Evolutionary conservation across 371 early-diverging fungal genomes (phyloP), one percentile per base, ranked within the genome.

Genomic region (Rhizopus microsporus): DNA sequence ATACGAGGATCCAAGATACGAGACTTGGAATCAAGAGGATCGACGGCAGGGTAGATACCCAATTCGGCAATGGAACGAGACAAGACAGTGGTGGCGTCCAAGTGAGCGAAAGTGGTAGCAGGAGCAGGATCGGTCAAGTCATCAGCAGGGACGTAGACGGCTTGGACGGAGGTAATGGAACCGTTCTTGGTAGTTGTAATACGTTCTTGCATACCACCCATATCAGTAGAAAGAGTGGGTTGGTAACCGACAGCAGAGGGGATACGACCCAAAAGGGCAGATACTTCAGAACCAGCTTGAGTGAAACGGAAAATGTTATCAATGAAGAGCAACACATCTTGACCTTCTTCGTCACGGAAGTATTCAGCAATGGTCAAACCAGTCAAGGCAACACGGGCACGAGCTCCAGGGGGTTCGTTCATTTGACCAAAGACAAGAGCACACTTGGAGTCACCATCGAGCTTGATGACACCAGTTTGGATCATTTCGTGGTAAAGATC

Each of bases 181-280:
- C 97, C 97, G 88, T 97, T 96, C 89, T 97, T 97, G 85, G 97
- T 97, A 78, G 97, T 95, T 75, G 97, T 97, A 80, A 97, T 97
- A 88, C 97, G 92, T 80, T 97, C 97, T 84, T 97, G 96, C 96
- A 97, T 96, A 72, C 83, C 83, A 90, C 96, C 97, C 94, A 94
- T 94, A 76, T 93, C 93, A 43, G 93, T 93, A 77, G 93, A 90
- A 60, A 94, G 87, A 59, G 97, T 97, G 74, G 97, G 97, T 81
- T 97, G 97, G 88, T 97, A 97, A 86, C 97, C 97, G 84, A 97
- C 98, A 83, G 98, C 98, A 57, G 96, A 96, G 66, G 98, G 96
- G 74, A 97, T 97, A 93, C 98, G 96, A 77, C 96, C 96, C 69
- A 97, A 86, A 77, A 97, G 83, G 61, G 98, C 96, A 77, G 98